Evolutionary conservation across 768 basidiomycete genomes (phyloP).

Genomic region (Podaxis carcinomalis): DNA sequence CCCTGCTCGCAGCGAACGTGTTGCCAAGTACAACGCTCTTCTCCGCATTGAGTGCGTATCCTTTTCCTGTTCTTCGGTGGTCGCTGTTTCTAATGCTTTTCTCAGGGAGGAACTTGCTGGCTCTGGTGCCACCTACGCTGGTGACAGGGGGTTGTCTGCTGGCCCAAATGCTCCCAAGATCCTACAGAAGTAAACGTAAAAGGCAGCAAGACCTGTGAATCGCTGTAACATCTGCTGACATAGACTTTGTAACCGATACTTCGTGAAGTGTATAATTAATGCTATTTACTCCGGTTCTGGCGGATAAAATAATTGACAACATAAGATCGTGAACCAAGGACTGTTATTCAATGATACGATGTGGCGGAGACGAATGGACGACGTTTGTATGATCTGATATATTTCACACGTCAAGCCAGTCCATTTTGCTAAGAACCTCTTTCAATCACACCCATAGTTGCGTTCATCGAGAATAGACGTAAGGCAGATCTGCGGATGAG

Average conservation of each 20-base stretch:
- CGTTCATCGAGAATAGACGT: too few relatives aligned
- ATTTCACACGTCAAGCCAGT: too few relatives aligned
- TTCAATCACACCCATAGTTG: too few relatives aligned
- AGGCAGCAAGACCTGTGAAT: constrained; percentile 1
- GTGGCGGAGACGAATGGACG: too few relatives aligned
- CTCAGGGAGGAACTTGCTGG: constrained; percentile 51
- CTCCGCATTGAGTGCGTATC: constrained; percentile 82
- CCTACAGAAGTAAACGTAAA: constrained; percentile 50
- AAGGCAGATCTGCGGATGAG: too few relatives aligned
- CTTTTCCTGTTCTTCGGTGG: background rate
- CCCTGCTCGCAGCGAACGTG: constrained; percentile 92
- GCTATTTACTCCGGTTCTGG: background rate
- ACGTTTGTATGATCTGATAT: too few relatives aligned
- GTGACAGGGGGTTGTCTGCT: constrained; percentile 72
- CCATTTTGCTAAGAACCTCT: too few relatives aligned
- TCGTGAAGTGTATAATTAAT: background rate
- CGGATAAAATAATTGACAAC: background rate
- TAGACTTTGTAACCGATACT: background rate
- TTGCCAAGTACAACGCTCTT: constrained; percentile 89
- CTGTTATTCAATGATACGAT: too few relatives aligned
- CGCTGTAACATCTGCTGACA: background rate
- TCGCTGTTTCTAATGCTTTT: constrained; percentile 7
- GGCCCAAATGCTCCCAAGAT: constrained; percentile 72
- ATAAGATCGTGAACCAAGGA: too few relatives aligned
- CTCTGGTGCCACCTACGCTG: constrained; percentile 67